Percentiles rank a stretch among this genome's conserved stretches.
These are phyloP conservation scores for Exophiala sp. DNA, from an alignment of 2,329 filamentous ascomycete genomes.

Conservation along the genomic window DNA sequence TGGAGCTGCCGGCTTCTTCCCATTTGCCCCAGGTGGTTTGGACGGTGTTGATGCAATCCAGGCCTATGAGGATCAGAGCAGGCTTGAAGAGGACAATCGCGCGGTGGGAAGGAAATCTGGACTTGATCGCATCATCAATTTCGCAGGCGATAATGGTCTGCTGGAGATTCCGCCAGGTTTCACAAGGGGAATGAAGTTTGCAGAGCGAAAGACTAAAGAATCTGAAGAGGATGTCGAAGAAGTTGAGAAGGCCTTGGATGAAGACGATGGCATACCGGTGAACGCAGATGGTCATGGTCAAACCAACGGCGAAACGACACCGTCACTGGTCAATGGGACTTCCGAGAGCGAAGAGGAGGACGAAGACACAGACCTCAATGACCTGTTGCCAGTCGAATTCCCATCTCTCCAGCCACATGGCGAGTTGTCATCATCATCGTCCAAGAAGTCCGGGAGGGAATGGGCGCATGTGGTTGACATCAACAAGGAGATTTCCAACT, in stretches of 20 bases:
- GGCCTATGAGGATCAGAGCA: constrained; percentile 72
- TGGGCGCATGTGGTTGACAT: constrained; percentile 99
- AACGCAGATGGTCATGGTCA: constrained; percentile 16
- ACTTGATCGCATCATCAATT: constrained; percentile 82
- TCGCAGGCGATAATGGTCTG: constrained; percentile 71
- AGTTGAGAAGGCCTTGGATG: constrained; percentile 61
- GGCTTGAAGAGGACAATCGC: constrained; percentile 48
- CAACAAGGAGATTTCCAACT: constrained; percentile 89
- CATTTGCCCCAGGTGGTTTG: constrained; percentile 85
- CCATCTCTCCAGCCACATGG: constrained; percentile 82
- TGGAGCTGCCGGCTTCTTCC: constrained; percentile 88
- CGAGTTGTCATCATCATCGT: constrained; percentile 66
- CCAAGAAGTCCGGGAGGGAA: constrained; percentile 73
- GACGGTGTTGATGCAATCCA: constrained; percentile 83
- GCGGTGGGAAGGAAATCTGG: constrained; percentile 34
- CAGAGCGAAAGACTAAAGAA: constrained; percentile 55
- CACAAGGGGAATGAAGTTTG: constrained; percentile 70
- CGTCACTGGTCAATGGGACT: constrained; percentile 6
- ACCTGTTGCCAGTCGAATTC: constrained; percentile 85
- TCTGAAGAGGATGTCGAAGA: constrained; percentile 64
- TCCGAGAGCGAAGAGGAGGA: constrained; percentile 37
- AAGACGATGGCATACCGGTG: constrained; percentile 35
- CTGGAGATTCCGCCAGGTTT: constrained; percentile 81
- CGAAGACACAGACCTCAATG: constrained; percentile 68
- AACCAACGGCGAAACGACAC: constrained; percentile 6